phyloP scores from a whole-genome alignment of 2,329 filamentous ascomycete genomes.

The Bipolaris sorokiniana region DNA sequence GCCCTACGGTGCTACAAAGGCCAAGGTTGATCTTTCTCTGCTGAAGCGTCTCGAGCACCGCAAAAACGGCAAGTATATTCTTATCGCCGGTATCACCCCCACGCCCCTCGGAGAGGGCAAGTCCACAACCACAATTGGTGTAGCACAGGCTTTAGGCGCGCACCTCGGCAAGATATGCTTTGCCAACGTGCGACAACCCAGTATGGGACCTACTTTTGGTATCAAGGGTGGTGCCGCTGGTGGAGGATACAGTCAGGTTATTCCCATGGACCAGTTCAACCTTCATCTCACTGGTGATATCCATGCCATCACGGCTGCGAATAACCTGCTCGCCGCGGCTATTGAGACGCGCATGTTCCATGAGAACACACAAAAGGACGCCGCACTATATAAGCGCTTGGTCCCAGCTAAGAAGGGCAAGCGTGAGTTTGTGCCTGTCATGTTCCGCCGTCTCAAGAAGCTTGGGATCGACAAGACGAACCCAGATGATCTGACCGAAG shows the following conservation, averaged over 20 bases:
- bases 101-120: slow-evolving; percentile 97
- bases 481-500: slow-evolving; percentile 85
- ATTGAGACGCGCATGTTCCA: slow-evolving; percentile 99
- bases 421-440: slow-evolving; percentile 83
- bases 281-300: slow-evolving; percentile 97
- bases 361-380: slow-evolving; percentile 93
- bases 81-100: slow-evolving; percentile 94
- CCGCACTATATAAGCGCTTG: slow-evolving; percentile 81
- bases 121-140: slow-evolving; percentile 95
- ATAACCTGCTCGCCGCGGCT: slow-evolving; percentile 94
- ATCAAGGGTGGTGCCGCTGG: slow-evolving; percentile 98
- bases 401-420: slow-evolving; percentile 90
- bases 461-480: slow-evolving; percentile 95
- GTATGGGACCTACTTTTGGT: slow-evolving; percentile 96
- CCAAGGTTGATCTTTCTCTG: slow-evolving; percentile 85
- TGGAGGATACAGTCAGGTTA: slow-evolving; percentile 98
- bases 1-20: slow-evolving; percentile 94
- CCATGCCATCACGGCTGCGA: slow-evolving; percentile 94
- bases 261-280: slow-evolving; percentile 99
- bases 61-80: slow-evolving; percentile 85
- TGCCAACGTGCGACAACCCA: slow-evolving; percentile 95
- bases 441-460: slow-evolving; percentile 94
- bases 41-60: slow-evolving; percentile 86
- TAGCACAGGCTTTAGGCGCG: slow-evolving; percentile 89
- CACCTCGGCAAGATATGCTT: slow-evolving; percentile 88